Evolutionary conservation across 495 filamentous ascomycete genomes (phyloP).

Genomic region (Talaromyces thailandensis): DNA sequence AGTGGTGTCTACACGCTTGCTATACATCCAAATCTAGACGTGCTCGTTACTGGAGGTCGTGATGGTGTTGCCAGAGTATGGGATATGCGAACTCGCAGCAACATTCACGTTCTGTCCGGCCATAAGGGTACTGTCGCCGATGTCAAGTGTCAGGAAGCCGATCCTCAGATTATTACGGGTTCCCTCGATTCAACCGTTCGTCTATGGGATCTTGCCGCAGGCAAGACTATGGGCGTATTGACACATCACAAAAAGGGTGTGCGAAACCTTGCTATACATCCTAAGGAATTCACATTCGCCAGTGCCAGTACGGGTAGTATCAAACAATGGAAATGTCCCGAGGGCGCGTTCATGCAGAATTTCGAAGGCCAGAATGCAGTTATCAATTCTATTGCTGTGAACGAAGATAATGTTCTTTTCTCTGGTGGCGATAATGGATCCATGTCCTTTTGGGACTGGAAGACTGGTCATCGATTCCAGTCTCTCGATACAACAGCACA

Average conservation of each 20-base stretch:
- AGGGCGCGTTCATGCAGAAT: constrained; percentile 98
- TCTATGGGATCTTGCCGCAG: constrained; percentile 93
- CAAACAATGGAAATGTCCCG: constrained; percentile 99
- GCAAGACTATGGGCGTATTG: constrained; percentile 89
- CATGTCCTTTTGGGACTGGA: constrained; percentile 99
- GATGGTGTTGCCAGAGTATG: constrained; percentile 93
- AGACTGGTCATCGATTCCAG: constrained; percentile 88
- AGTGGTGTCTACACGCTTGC: constrained; percentile 91
- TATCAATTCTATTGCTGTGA: constrained; percentile 89
- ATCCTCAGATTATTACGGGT: constrained; percentile 88
- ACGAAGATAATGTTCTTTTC: constrained; percentile 91
- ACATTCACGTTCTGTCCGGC: constrained; percentile 86
- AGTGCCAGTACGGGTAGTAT: constrained; percentile 85
- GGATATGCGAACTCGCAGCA: constrained; percentile 96
- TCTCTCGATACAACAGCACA: constrained; percentile 81
- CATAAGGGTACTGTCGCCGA: constrained; percentile 86
- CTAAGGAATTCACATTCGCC: constrained; percentile 93
- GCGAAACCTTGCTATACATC: constrained; percentile 75
- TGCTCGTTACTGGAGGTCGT: constrained; percentile 88
- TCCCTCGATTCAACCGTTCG: constrained; percentile 89
- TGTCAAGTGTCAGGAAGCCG: constrained; percentile 88
- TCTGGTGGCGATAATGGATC: constrained; percentile 94
- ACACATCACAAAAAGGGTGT: constrained; percentile 99
- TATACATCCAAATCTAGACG: constrained; percentile 87
- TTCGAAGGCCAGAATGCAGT: constrained; percentile 95